Evolutionary conservation across 805 yeast genomes (phyloP), one percentile per base, ranked within the genome.

Genomic region (Jamesozyma jinghongensis): DNA sequence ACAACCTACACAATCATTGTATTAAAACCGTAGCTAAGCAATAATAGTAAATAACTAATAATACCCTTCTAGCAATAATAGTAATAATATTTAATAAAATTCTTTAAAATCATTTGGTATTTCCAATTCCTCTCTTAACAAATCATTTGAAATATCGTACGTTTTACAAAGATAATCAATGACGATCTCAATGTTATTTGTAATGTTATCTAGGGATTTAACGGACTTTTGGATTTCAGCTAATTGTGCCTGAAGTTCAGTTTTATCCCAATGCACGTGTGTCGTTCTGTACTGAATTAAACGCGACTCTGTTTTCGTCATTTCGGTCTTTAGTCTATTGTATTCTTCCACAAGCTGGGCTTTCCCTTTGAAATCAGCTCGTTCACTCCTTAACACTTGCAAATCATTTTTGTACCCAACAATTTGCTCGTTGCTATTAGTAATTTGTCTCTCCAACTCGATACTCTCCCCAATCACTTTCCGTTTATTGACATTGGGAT

Each of bases 161-260:
- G 57, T 54, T 14, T 50, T 54, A 3, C 60, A 47, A 22, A 74
- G 59, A 43, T 65, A 67, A 6, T 54, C 58, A 1, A 70, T 40
- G 18, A 74, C 38, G 1, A 56, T 33, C 36, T 70, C 74, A 36
- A 74, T 66, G 41, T 68, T 70, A 43, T 73, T 75, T 13, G 65
- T 54, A 28, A 51, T 29, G 2, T 32, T 34, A 3, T 40, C 42
- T n/a, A 60, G 43, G 13, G 45, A 41, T 0, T 32, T 29, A 4
- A 44, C 40, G n/a, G 37, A 36, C 2, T 26, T 38, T 10, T 37
- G 36, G 10, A 34, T 30, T 30, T 40, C 33, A 32, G 50, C 40
- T 47, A 36, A 14, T 20, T 36, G 32, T 4, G 10, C 4, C 22
- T 42, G 33, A 20, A 49, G 32, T 22, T 40, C 47, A 3, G 39